Percentiles rank a stretch among this genome's conserved stretches.
phyloP scores from a whole-genome alignment of 257 asterid species.

The Solanum chiquidenum region DNA sequence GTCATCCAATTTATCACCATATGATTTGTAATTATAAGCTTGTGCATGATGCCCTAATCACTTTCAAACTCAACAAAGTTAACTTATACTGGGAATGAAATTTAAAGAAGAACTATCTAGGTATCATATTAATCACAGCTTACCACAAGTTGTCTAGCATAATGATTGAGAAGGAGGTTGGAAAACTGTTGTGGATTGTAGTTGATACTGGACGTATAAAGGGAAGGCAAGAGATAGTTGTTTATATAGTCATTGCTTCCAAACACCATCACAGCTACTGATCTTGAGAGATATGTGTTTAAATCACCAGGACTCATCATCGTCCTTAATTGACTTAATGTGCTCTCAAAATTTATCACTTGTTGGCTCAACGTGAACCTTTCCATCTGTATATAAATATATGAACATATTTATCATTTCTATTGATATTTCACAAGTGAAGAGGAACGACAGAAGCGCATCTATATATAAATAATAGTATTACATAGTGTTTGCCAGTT shows the following conservation, averaged over 20 bases:
- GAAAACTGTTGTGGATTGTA: constrained; percentile 66
- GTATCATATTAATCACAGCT: neutral
- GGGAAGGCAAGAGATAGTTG: constrained; percentile 65
- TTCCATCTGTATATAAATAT: constrained; percentile 38
- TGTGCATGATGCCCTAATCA: too few relatives aligned
- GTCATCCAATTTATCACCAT: too few relatives aligned
- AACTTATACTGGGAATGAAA: neutral
- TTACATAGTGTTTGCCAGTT: constrained; percentile 71
- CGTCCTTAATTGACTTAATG: constrained; percentile 41
- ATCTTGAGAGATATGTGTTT: constrained; percentile 30
- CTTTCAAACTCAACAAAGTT: neutral
- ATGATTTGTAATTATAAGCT: too few relatives aligned
- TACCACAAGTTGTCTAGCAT: constrained; percentile 59
- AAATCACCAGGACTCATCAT: constrained; percentile 34
- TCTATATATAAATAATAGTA: too few relatives aligned
- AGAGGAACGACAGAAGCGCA: neutral
- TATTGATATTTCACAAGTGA: neutral
- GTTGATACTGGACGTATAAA: constrained; percentile 54
- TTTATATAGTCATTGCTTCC: constrained; percentile 97
- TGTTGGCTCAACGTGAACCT: constrained; percentile 69
- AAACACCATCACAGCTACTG: constrained; percentile 53
- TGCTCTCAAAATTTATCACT: constrained; percentile 66
- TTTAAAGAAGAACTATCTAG: neutral
- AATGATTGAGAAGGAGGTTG: constrained; percentile 59
- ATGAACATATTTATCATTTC: neutral